Conservation (phyloP, 495 filamentous ascomycete species). For the Aspergillus funiculosus region DNA sequence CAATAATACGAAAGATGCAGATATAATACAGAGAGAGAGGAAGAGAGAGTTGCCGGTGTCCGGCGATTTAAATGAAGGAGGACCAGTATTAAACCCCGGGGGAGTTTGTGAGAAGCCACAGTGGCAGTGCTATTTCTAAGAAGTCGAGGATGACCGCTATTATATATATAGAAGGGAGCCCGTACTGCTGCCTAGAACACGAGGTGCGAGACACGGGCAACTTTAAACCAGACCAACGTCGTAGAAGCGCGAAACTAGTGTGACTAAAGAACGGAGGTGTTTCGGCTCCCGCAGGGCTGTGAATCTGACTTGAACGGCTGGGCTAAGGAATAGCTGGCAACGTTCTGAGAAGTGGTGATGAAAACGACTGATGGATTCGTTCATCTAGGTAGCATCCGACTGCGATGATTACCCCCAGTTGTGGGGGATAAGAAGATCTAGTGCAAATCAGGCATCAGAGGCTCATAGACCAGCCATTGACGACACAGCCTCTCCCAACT, state of each 20-base stretch:
- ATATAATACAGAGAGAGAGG: not conserved
- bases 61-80: not conserved
- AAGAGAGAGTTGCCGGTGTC: not conserved
- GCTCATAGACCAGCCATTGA: not conserved
- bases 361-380: slow-evolving; percentile 1
- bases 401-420: too few species aligned
- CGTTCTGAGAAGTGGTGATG: slow-evolving; percentile 8
- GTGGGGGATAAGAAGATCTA: not conserved
- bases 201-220: not conserved
- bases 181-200: slow-evolving; percentile 14
- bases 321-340: too few species aligned
- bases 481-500: slow-evolving; percentile 1
- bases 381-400: not conserved
- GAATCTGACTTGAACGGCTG: too few species aligned
- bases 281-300: slow-evolving; percentile 4
- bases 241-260: slow-evolving; percentile 7
- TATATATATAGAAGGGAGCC: slow-evolving; percentile 6
- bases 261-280: not conserved
- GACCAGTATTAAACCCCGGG: not conserved
- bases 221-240: slow-evolving; percentile 2
- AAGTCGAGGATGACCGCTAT: slow-evolving; percentile 8
- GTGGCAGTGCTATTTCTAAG: slow-evolving; percentile 1
- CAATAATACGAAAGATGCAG: not conserved
- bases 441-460: not conserved
- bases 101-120: not conserved